Conservation (phyloP, 2,329 filamentous ascomycete genomes). For the Xylariales sp. region DNA sequence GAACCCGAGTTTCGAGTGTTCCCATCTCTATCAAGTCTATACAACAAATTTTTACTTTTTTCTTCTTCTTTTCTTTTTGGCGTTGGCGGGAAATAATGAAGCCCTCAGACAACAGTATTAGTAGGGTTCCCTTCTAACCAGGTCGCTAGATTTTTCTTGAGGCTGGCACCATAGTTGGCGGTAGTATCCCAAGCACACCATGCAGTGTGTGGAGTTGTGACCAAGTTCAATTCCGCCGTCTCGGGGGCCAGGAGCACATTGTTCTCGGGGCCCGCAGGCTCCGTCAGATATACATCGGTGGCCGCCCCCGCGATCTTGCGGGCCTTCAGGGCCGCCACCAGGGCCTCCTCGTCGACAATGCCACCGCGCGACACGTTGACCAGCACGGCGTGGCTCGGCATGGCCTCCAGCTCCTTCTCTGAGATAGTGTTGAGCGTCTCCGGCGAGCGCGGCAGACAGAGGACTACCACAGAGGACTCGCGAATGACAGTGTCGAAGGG, state of each 20-base stretch:
- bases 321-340: slow-evolving; percentile 19
- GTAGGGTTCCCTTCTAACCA: slow-evolving; percentile 15
- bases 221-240: slow-evolving; percentile 20
- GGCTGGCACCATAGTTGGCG: slow-evolving; percentile 17
- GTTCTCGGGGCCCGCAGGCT: slow-evolving; percentile 19
- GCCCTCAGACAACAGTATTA: slow-evolving; percentile 5
- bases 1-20: too few relatives aligned
- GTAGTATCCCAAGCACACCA: slow-evolving; percentile 25
- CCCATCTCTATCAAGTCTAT: too few relatives aligned
- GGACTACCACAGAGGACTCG: slow-evolving; percentile 19
- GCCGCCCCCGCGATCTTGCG: slow-evolving; percentile 22
- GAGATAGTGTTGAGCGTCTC: slow-evolving; percentile 22
- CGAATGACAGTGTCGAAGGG: slow-evolving; percentile 20
- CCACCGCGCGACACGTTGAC: slow-evolving; percentile 27
- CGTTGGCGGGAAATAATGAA: too few relatives aligned
- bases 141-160: slow-evolving; percentile 17
- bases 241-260: slow-evolving; percentile 16
- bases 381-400: slow-evolving; percentile 18
- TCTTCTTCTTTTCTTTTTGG: too few relatives aligned
- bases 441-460: slow-evolving; percentile 21
- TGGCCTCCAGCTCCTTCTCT: slow-evolving; percentile 16
- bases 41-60: too few relatives aligned
- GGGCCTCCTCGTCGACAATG: slow-evolving; percentile 23
- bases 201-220: slow-evolving; percentile 25
- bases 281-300: slow-evolving; percentile 21